These are phyloP conservation scores for Acanthamoeba culbertsoni DNA, from an alignment of 208 protist species.

Conservation along the genomic window DNA sequence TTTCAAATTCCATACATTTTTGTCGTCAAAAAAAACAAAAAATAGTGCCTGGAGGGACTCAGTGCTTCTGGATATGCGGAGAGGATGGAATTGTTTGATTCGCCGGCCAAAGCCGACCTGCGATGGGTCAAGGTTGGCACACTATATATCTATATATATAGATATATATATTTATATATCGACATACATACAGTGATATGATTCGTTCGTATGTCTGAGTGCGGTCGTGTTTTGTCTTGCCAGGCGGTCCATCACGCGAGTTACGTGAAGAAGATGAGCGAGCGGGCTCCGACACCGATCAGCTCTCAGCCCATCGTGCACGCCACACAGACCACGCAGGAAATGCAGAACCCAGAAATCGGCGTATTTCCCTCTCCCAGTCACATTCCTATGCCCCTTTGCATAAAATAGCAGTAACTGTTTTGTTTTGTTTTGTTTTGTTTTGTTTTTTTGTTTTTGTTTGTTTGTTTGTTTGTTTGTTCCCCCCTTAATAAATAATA, in stretches of 20 bases:
- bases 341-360: neutral
- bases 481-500: too few species aligned
- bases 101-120: neutral
- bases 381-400: neutral
- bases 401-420: neutral
- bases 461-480: neutral
- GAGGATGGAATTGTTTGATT: conserved; percentile 39
- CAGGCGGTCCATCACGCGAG: conserved; percentile 11
- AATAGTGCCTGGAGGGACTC: conserved; percentile 47
- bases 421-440: neutral
- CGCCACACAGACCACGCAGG: conserved; percentile 30
- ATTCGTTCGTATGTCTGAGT: neutral
- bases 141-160: neutral
- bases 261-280: neutral
- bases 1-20: too few species aligned
- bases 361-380: neutral
- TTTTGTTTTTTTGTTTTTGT: neutral
- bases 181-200: neutral
- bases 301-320: conserved; percentile 52
- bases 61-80: neutral
- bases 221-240: neutral
- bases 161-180: neutral
- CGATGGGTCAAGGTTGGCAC: conserved; percentile 26
- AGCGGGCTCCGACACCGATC: conserved; percentile 37
- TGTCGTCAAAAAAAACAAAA: conserved; percentile 15